These are phyloP conservation scores for Rhizopogon roseolus DNA, from an alignment of 768 basidiomycete species.

Conservation along the genomic window DNA sequence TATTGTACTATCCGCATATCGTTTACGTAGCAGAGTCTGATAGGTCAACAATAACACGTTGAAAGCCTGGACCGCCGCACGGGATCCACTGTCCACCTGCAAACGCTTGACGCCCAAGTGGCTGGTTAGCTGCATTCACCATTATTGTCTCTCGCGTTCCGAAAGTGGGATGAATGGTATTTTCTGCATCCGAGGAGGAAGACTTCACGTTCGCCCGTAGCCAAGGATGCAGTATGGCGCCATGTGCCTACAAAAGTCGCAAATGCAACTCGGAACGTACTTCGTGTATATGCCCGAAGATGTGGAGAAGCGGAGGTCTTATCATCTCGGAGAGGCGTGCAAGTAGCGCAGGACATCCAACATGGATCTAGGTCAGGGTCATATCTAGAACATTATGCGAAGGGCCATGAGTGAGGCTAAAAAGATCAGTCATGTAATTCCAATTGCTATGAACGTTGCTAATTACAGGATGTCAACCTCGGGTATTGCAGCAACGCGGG, in stretches of 20 bases:
- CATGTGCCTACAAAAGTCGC: background rate
- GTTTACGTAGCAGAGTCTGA: constrained; percentile 2
- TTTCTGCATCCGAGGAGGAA: background rate
- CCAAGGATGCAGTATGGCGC: background rate
- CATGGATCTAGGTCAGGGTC: constrained; percentile 24
- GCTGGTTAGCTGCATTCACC: constrained; percentile 13
- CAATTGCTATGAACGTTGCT: background rate
- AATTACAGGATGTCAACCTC: constrained; percentile 26
- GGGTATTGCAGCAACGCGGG: constrained; percentile 11
- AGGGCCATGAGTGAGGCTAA: constrained; percentile 49
- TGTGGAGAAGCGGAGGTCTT: constrained; percentile 26
- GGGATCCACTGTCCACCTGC: constrained; percentile 1
- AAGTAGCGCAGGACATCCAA: constrained; percentile 44
- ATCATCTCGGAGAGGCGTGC: constrained; percentile 26
- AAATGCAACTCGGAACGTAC: constrained; percentile 8
- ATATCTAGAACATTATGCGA: constrained; percentile 44
- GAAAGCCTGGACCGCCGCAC: constrained; percentile 12
- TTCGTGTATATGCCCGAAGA: constrained; percentile 63
- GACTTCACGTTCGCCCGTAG: background rate
- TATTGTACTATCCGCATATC: too few species aligned
- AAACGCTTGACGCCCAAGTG: constrained; percentile 1
- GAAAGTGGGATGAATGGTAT: background rate
- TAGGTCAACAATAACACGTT: constrained; percentile 11
- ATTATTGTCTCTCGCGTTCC: constrained; percentile 8
- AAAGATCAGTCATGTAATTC: background rate